Conservation (phyloP, 345 rosid species). For the Eutrema japonicum region DNA sequence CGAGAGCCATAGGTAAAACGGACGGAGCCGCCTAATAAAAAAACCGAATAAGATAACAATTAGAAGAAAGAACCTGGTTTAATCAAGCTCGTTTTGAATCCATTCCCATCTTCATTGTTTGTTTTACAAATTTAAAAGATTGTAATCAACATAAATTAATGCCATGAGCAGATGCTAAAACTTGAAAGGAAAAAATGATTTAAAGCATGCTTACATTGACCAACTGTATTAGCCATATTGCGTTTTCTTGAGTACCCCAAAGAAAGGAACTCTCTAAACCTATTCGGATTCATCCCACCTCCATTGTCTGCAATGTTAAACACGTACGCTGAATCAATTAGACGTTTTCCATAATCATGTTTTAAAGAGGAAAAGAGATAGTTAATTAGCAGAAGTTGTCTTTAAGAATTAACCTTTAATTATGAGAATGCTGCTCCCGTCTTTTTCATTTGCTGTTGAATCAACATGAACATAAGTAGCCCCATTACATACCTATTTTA, state of each 20-base stretch:
- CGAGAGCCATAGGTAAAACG: too few species aligned
- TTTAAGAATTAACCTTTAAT: conserved; percentile 33
- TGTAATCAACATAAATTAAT: not conserved
- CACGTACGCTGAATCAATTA: not conserved
- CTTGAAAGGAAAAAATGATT: not conserved
- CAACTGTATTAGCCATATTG: conserved; percentile 68
- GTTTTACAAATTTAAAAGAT: too few species aligned
- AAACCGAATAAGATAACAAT: too few species aligned
- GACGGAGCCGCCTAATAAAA: too few species aligned
- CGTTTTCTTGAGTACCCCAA: conserved; percentile 83
- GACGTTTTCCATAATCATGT: not conserved
- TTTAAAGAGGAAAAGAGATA: not conserved
- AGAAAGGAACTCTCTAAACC: conserved; percentile 81
- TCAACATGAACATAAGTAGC: conserved; percentile 64
- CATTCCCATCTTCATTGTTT: too few species aligned
- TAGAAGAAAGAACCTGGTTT: too few species aligned
- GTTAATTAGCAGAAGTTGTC: not conserved
- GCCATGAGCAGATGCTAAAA: not conserved
- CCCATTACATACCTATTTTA: conserved; percentile 50
- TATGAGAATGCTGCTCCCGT: conserved; percentile 34
- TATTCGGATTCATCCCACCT: conserved; percentile 74
- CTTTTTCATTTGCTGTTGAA: conserved; percentile 50
- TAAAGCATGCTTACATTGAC: conserved; percentile 62
- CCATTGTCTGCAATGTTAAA: conserved; percentile 63
- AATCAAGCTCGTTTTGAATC: too few species aligned